Conservation (phyloP, 176 grass and related monocot species). For the Avena insularis region DNA sequence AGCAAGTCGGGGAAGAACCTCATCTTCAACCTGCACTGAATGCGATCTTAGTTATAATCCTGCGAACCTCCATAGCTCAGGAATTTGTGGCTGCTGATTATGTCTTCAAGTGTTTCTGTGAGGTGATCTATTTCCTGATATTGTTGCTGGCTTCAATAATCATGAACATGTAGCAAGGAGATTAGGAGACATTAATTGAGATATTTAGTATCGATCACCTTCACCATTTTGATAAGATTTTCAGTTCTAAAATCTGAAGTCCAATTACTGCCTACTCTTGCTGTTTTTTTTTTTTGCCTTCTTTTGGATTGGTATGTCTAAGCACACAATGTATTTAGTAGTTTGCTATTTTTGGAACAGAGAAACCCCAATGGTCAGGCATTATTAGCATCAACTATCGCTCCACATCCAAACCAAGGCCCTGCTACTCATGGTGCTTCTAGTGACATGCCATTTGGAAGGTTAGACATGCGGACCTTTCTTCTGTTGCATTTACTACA, state of each 20-base stretch:
- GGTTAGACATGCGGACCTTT: conserved; percentile 54
- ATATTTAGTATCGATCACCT: neutral
- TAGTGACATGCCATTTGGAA: conserved; percentile 87
- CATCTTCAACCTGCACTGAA: conserved; percentile 87
- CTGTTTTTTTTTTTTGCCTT: conserved; percentile 10
- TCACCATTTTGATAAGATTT: conserved; percentile 17
- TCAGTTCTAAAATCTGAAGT: conserved; percentile 27
- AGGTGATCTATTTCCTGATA: conserved; percentile 59
- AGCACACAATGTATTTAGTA: conserved; percentile 29
- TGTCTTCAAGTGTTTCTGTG: conserved; percentile 95
- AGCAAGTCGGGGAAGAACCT: conserved; percentile 94
- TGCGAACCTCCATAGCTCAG: conserved; percentile 75
- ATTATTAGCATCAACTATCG: conserved; percentile 86
- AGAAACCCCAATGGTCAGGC: conserved; percentile 86
- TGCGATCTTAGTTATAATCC: conserved; percentile 82
- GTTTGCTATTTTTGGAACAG: conserved; percentile 59
- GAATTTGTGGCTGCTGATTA: conserved; percentile 96
- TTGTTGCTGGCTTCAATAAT: conserved; percentile 27
- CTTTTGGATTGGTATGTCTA: conserved; percentile 5
- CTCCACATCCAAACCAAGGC: conserved; percentile 59
- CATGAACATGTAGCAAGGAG: conserved; percentile 19
- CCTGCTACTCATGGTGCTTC: conserved; percentile 36
- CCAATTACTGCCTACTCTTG: conserved; percentile 8
- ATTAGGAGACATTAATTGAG: neutral
- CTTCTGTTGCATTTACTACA: conserved; percentile 32